Percentiles rank a stretch among this genome's conserved stretches.
Conservation (phyloP, 2,329 filamentous ascomycete species). For the Blumeria graminis region DNA sequence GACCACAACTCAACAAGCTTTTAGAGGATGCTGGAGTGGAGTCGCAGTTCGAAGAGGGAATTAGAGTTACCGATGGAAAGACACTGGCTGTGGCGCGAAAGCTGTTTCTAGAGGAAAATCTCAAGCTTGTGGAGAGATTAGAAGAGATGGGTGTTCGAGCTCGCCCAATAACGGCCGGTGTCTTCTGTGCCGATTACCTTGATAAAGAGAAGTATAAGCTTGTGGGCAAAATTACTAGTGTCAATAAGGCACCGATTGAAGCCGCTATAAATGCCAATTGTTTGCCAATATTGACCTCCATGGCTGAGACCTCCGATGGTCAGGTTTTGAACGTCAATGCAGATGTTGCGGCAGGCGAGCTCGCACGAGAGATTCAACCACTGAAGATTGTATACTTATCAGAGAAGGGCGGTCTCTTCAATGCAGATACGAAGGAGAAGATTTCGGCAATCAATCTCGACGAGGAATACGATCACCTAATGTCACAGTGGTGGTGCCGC, state of each 20-base stretch:
- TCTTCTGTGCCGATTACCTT: constrained; percentile 81
- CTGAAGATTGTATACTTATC: constrained; percentile 97
- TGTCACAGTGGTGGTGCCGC: constrained; percentile 84
- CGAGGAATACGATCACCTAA: constrained; percentile 80
- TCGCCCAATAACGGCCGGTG: constrained; percentile 68
- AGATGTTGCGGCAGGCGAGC: constrained; percentile 82
- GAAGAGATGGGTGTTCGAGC: constrained; percentile 77
- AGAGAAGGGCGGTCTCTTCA: constrained; percentile 89
- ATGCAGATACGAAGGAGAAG: constrained; percentile 80
- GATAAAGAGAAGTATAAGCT: constrained; percentile 92
- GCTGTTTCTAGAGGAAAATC: constrained; percentile 85
- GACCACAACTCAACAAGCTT: constrained; percentile 81
- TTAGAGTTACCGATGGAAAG: constrained; percentile 85
- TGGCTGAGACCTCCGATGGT: constrained; percentile 81
- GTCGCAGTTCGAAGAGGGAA: constrained; percentile 89
- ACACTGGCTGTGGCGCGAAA: constrained; percentile 76
- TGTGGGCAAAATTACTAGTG: constrained; percentile 83
- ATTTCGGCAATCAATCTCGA: constrained; percentile 95
- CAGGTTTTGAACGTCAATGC: constrained; percentile 94
- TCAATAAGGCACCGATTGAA: constrained; percentile 78
- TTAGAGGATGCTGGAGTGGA: constrained; percentile 79
- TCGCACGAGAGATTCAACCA: constrained; percentile 71
- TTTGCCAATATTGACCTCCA: constrained; percentile 80
- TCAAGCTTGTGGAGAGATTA: constrained; percentile 73
- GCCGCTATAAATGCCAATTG: constrained; percentile 76